phyloP scores from a whole-genome alignment of 352 stramenopile species.

The Pythium guiyangense region DNA sequence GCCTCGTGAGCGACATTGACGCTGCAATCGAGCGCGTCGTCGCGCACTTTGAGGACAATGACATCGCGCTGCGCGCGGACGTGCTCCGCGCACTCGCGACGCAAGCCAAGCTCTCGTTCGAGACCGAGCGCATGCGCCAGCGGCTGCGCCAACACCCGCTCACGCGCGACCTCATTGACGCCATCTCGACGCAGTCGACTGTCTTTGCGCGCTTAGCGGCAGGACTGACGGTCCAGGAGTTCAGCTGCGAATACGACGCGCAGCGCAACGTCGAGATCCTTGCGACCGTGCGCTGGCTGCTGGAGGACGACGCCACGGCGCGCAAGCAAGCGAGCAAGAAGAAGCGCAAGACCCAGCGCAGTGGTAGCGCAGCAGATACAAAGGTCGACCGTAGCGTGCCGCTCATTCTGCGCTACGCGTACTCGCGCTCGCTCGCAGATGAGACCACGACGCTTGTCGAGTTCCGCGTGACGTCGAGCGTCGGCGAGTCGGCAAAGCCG shows the following conservation, averaged over 20 bases:
- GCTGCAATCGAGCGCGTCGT: conserved; percentile 70
- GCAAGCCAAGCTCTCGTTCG: conserved; percentile 59
- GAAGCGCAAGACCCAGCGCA: conserved; percentile 36
- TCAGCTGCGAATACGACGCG: conserved; percentile 59
- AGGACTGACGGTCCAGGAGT: conserved; percentile 43
- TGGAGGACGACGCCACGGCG: conserved; percentile 12
- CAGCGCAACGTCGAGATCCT: conserved; percentile 56
- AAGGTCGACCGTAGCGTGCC: conserved; percentile 15
- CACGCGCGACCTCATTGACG: conserved; percentile 51
- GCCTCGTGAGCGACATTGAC: conserved; percentile 52
- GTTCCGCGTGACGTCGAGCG: conserved; percentile 33
- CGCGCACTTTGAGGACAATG: conserved; percentile 61
- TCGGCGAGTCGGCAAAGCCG: conserved; percentile 31
- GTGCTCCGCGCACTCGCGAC: conserved; percentile 53
- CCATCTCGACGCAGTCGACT: conserved; percentile 35
- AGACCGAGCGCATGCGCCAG: conserved; percentile 62
- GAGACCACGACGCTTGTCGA: conserved; percentile 35
- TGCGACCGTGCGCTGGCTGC: conserved; percentile 51
- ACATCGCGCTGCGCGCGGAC: conserved; percentile 62
- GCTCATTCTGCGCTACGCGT: conserved; percentile 47
- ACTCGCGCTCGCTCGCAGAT: conserved; percentile 28
- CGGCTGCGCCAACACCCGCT: conserved; percentile 54
- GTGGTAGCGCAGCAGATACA: background rate
- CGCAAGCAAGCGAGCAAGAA: conserved; percentile 20
- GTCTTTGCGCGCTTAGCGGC: conserved; percentile 45